Evolutionary conservation across 2,329 filamentous ascomycete genomes (phyloP), one percentile per base, ranked within the genome.

Genomic region (Colletotrichum sp.): DNA sequence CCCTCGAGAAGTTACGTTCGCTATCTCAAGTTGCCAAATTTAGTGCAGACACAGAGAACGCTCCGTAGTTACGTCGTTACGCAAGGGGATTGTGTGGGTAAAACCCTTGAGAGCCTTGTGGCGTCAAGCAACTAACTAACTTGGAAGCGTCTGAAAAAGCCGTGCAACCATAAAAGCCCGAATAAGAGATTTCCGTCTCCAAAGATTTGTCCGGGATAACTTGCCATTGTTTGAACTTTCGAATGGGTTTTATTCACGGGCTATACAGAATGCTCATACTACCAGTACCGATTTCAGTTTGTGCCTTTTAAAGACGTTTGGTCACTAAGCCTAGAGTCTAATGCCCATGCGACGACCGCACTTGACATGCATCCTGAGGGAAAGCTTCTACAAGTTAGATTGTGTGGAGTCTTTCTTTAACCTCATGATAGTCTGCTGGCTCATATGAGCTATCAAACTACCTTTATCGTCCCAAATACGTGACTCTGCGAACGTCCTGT

Each of bases 261-360:
- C 6, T 49, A 4, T 22, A 49, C 8, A 7, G 7, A 7, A 8
- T 49, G 44, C n/a, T 1, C 6, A 22, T 7, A 22, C n/a, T n/a
- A 13, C 5, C 5, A 19, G n/a, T 22, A 3, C 9, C 0, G 2
- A 3, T 12, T 1, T 49, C 11, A 49, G 44, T 22, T 22, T 13
- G 34, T 11, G 16, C 12, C 16, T 19, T 19, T 5, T 5, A 8
- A 19, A 44, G 16, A 44, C 36, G 16, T 39, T 1, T 16, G 5
- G 39, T 49, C n/a, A 4, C 44, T 13, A 22, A 52, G n/a, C n/a
- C 11, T 4, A 13, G 44, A 22, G n/a, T 22, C 12, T 22, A 8
- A 0, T 52, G 11, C n/a, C 44, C 6, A 0, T 5, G 36, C 36
- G 36, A 39, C 8, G 36, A 39, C 36, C 36, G 36, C 0, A 22